Evolutionary conservation across 129 eudicot genomes (phyloP).

Genomic region (Daucus carota): DNA sequence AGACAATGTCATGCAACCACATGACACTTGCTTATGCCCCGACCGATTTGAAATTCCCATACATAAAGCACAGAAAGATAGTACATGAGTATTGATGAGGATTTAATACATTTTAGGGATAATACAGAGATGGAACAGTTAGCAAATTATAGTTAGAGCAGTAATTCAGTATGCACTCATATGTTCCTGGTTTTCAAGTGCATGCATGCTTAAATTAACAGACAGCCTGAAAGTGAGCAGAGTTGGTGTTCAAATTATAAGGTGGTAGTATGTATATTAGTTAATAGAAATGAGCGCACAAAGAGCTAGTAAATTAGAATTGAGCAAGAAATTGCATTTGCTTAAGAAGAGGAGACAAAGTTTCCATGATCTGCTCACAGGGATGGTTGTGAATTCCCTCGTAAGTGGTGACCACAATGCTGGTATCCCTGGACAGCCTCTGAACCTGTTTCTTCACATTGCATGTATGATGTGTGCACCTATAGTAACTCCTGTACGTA

Average conservation of each 20-base stretch:
- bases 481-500: constrained; percentile 89
- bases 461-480: constrained; percentile 97
- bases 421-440: constrained; percentile 72
- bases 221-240: neutral
- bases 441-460: constrained; percentile 97
- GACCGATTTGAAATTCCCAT: no score
- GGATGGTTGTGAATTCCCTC: constrained; percentile 97
- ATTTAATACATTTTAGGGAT: no score
- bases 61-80: no score
- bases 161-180: no score
- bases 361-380: constrained; percentile 93
- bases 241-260: no score
- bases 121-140: no score
- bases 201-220: neutral
- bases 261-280: neutral
- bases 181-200: neutral
- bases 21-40: no score
- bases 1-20: no score
- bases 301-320: constrained; percentile 27
- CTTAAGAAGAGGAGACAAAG: constrained; percentile 81
- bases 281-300: neutral
- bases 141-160: no score
- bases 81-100: no score
- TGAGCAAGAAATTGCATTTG: constrained; percentile 91
- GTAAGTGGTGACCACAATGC: constrained; percentile 86